A percentile compares a stretch with the other conserved stretches of the same genome.
Evolutionary conservation across 768 basidiomycete species (phyloP).

Genomic region (Lactarius sanguifluus): DNA sequence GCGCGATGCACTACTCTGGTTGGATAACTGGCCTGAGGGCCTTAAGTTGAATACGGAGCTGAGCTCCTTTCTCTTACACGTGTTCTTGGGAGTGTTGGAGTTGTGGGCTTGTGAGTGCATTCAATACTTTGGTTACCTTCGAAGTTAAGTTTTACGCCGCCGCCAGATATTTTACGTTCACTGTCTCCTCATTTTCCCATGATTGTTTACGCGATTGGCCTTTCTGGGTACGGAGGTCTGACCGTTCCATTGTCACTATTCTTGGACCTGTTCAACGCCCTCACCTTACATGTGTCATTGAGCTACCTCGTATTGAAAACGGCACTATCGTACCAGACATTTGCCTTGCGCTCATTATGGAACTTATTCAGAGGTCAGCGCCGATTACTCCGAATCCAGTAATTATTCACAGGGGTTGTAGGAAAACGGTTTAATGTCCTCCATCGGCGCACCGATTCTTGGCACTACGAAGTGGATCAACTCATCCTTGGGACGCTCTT

Average conservation of each 20-base stretch:
- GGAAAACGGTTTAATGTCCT: slow-evolving; percentile 89
- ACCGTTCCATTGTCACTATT: slow-evolving; percentile 21
- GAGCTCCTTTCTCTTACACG: slow-evolving; percentile 78
- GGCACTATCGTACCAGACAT: slow-evolving; percentile 62
- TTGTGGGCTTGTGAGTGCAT: slow-evolving; percentile 68
- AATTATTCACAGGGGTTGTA: slow-evolving; percentile 34
- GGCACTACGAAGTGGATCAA: slow-evolving; percentile 91
- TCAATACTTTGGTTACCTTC: not conserved
- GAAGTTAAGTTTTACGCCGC: not conserved
- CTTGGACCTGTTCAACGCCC: slow-evolving; percentile 47
- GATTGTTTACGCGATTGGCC: slow-evolving; percentile 23
- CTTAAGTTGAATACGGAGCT: slow-evolving; percentile 95
- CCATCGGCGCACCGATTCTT: slow-evolving; percentile 83
- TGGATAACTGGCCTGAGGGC: slow-evolving; percentile 95
- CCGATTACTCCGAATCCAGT: not conserved
- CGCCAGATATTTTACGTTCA: slow-evolving; percentile 1
- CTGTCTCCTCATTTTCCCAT: slow-evolving; percentile 20
- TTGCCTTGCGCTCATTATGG: slow-evolving; percentile 68
- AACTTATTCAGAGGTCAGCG: slow-evolving; percentile 85
- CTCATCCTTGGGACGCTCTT: slow-evolving; percentile 91
- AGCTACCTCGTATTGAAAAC: slow-evolving; percentile 63
- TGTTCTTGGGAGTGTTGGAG: slow-evolving; percentile 62
- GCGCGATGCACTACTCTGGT: slow-evolving; percentile 65
- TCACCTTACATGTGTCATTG: slow-evolving; percentile 70
- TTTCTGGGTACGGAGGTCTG: slow-evolving; percentile 26